Percentiles rank a stretch among this genome's conserved stretches.
Conservation (phyloP, 1,284 basidiomycete species). For the Gymnopus androsaceus region DNA sequence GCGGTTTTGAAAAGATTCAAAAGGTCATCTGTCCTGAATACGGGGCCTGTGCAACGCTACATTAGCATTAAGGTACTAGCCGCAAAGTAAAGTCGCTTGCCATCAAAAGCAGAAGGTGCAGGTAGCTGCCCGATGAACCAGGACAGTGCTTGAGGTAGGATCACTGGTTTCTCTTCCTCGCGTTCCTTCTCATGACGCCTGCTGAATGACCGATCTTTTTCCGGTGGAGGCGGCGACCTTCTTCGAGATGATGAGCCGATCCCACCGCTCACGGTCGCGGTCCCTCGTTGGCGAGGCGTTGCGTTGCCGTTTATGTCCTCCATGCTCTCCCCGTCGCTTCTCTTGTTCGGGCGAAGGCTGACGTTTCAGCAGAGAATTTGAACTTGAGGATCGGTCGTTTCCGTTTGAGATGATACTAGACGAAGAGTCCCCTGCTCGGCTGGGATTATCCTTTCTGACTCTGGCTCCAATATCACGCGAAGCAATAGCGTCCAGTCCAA, state of each 20-base stretch:
- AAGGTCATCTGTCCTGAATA: constrained; percentile 85
- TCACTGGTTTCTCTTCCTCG: constrained; percentile 52
- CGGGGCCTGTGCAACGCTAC: constrained; percentile 58
- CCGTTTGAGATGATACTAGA: background rate
- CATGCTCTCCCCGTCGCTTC: constrained; percentile 11
- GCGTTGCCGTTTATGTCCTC: constrained; percentile 11
- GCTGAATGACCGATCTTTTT: background rate
- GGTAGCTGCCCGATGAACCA: constrained; percentile 86
- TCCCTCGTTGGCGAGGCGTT: constrained; percentile 23
- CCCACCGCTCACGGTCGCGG: constrained; percentile 27
- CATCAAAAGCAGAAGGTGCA: constrained; percentile 72
- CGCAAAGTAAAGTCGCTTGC: constrained; percentile 47
- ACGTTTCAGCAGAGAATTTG: constrained; percentile 8
- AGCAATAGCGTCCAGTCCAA: constrained; percentile 87
- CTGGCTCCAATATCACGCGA: constrained; percentile 85
- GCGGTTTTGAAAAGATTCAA: constrained; percentile 79
- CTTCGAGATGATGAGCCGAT: constrained; percentile 2
- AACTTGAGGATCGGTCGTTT: constrained; percentile 3
- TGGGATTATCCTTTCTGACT: constrained; percentile 36
- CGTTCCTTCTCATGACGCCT: constrained; percentile 42
- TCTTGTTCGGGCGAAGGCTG: constrained; percentile 8
- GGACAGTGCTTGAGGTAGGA: constrained; percentile 69
- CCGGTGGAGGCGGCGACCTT: constrained; percentile 1
- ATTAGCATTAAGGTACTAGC: constrained; percentile 19
- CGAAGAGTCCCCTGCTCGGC: background rate